Evolutionary conservation across 805 yeast genomes (phyloP).

Genomic region (Teunomyces lycoperdinae): DNA sequence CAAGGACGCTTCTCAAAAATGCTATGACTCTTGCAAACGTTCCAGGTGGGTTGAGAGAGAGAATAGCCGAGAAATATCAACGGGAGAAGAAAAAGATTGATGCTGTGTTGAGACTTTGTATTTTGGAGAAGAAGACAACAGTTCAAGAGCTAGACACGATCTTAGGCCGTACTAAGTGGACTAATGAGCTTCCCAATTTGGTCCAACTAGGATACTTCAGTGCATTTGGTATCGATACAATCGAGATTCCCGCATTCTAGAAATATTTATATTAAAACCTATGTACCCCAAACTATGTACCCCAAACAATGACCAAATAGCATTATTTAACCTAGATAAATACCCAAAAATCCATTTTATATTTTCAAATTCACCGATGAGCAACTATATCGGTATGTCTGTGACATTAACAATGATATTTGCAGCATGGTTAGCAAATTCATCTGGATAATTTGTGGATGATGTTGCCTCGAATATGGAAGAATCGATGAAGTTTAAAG

Average conservation of each 20-base stretch:
- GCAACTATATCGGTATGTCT: slow-evolving; percentile 22
- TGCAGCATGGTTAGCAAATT: slow-evolving; percentile 19
- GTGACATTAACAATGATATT: slow-evolving; percentile 27
- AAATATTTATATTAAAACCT: neutral
- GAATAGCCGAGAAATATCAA: slow-evolving; percentile 38
- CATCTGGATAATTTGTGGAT: slow-evolving; percentile 24
- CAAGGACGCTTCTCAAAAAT: slow-evolving; percentile 43
- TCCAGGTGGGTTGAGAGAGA: slow-evolving; percentile 52
- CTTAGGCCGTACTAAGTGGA: slow-evolving; percentile 31
- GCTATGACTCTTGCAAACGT: slow-evolving; percentile 44
- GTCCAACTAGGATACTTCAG: slow-evolving; percentile 27
- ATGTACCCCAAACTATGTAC: neutral
- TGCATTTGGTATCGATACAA: slow-evolving; percentile 13
- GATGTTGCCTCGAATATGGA: slow-evolving; percentile 27
- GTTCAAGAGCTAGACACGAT: slow-evolving; percentile 28
- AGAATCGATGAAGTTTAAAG: slow-evolving; percentile 32
- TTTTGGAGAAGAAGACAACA: slow-evolving; percentile 40
- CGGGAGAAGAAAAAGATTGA: slow-evolving; percentile 44
- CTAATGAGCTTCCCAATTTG: slow-evolving; percentile 21
- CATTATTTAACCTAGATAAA: neutral
- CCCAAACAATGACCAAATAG: neutral
- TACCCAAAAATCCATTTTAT: neutral
- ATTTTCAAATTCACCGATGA: neutral
- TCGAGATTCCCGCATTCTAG: neutral
- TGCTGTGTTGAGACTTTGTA: slow-evolving; percentile 44